These are phyloP conservation scores for Starmerella bombicola DNA, from an alignment of 805 yeast species.

Conservation along the genomic window DNA sequence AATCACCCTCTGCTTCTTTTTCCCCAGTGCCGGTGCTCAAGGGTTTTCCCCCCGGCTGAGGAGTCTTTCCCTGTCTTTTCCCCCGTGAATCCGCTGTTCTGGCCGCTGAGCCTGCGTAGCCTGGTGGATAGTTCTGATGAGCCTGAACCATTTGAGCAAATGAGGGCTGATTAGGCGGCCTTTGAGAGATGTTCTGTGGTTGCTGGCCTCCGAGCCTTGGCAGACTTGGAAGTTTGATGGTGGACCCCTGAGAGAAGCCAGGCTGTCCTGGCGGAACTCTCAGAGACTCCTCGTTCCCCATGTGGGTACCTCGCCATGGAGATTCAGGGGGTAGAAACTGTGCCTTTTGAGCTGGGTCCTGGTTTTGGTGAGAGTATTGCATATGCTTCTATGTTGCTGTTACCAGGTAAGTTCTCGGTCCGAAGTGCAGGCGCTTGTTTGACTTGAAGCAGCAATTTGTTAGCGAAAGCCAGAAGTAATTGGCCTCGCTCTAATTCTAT, in stretches of 20 bases:
- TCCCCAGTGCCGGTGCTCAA: too few species aligned
- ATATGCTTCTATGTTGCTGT: too few species aligned
- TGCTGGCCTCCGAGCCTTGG: constrained; percentile 15
- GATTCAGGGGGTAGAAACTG: constrained; percentile 14
- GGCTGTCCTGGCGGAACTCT: neutral
- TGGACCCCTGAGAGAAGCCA: constrained; percentile 4
- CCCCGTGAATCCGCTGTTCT: neutral
- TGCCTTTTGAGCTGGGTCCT: constrained; percentile 2
- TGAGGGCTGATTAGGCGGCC: constrained; percentile 3
- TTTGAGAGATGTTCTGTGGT: neutral
- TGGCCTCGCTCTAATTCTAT: too few species aligned
- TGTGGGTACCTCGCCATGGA: constrained; percentile 17
- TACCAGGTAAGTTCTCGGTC: too few species aligned
- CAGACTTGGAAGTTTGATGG: constrained; percentile 15
- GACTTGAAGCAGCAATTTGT: too few species aligned
- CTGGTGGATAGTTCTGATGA: constrained; percentile 6
- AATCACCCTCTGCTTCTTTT: neutral
- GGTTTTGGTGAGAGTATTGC: constrained; percentile 4
- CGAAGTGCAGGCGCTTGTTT: too few species aligned
- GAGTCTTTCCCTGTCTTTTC: too few species aligned
- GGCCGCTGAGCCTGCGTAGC: neutral
- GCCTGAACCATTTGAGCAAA: constrained; percentile 20
- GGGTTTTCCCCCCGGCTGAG: too few species aligned
- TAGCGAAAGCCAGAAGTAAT: too few species aligned
- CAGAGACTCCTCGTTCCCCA: constrained; percentile 1